phyloP scores from a whole-genome alignment of 1,139 yeast genomes.

The Nakaseomyces kungkrabaensis region DNA sequence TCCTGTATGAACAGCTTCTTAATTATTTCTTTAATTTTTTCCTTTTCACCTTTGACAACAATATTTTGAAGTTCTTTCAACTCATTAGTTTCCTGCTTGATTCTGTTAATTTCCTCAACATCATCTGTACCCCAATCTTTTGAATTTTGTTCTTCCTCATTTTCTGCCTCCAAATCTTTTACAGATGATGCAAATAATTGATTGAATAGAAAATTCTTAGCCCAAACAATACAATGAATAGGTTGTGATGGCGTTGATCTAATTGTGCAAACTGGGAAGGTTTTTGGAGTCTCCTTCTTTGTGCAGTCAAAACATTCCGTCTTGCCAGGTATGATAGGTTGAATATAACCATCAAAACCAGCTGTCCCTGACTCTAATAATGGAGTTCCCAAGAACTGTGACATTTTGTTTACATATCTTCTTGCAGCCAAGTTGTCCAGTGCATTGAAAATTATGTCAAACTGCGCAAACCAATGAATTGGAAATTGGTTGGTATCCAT shows the following conservation, averaged over 20 bases:
- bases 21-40: conserved; percentile 33
- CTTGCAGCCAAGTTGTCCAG: conserved; percentile 91
- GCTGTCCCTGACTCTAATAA: conserved; percentile 92
- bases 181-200: conserved; percentile 56
- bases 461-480: conserved; percentile 70
- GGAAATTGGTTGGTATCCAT: conserved; percentile 69
- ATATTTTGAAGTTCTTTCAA: conserved; percentile 50
- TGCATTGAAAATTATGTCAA: conserved; percentile 78
- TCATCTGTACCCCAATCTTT: conserved; percentile 50
- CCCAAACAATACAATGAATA: conserved; percentile 95
- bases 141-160: conserved; percentile 5
- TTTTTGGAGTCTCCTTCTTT: conserved; percentile 76
- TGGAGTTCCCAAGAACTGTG: conserved; percentile 63
- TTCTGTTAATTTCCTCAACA: conserved; percentile 55
- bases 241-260: conserved; percentile 96
- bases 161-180: conserved; percentile 34
- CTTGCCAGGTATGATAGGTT: conserved; percentile 72
- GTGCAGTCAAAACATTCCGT: conserved; percentile 94
- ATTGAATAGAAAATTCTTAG: conserved; percentile 76
- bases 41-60: conserved; percentile 31
- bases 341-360: conserved; percentile 88
- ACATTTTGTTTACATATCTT: conserved; percentile 75
- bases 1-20: conserved; percentile 55
- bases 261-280: conserved; percentile 93
- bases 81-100: conserved; percentile 69